These are phyloP conservation scores for Dipodascus albidus DNA, from an alignment of 805 yeast genomes.

Conservation along the genomic window DNA sequence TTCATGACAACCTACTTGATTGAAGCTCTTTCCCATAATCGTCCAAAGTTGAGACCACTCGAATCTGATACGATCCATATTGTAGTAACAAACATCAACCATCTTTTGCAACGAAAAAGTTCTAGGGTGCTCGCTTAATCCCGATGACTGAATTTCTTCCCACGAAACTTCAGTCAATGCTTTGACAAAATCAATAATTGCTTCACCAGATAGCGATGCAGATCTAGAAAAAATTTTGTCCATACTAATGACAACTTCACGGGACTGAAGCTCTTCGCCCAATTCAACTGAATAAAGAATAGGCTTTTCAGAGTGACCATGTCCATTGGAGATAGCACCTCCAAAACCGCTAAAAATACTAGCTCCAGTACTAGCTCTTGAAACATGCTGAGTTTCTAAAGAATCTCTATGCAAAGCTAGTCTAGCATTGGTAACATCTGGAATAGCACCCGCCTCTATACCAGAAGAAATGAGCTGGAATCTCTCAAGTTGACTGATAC, in stretches of 20 bases:
- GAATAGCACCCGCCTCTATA: conserved; percentile 68
- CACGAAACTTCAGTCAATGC: conserved; percentile 78
- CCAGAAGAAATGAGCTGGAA: conserved; percentile 82
- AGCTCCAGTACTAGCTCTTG: neutral
- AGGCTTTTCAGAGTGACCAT: conserved; percentile 9
- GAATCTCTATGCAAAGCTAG: conserved; percentile 32
- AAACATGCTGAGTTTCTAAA: conserved; percentile 9
- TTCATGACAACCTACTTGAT: conserved; percentile 68
- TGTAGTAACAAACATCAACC: conserved; percentile 95
- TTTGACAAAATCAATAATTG: conserved; percentile 75
- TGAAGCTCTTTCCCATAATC: conserved; percentile 82
- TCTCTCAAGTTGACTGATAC: conserved; percentile 86
- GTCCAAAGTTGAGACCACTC: conserved; percentile 97
- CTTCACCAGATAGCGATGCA: conserved; percentile 65
- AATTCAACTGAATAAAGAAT: conserved; percentile 18
- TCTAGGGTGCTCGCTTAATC: conserved; percentile 72
- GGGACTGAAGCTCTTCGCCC: conserved; percentile 23
- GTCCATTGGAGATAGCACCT: neutral
- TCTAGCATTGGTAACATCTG: conserved; percentile 74
- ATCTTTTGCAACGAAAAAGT: conserved; percentile 88
- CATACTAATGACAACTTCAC: conserved; percentile 37
- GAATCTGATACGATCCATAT: conserved; percentile 89
- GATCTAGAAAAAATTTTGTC: conserved; percentile 84
- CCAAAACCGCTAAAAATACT: conserved; percentile 4
- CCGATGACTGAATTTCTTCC: conserved; percentile 86